These are phyloP conservation scores for Dryas octopetala DNA, from an alignment of 306 rosid genomes.

Conservation along the genomic window DNA sequence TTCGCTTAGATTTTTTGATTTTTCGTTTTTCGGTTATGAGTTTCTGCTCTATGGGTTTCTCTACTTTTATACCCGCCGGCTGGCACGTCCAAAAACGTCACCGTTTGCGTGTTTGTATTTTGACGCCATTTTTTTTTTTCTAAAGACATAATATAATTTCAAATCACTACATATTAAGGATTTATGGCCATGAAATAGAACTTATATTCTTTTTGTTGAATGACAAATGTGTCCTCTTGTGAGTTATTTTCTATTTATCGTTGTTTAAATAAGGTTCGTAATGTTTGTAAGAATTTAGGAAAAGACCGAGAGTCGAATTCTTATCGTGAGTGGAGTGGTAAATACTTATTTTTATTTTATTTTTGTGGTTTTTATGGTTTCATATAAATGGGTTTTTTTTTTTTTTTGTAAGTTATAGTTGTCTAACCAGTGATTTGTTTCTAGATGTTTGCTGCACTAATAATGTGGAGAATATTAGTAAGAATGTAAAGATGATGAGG, in stretches of 20 bases:
- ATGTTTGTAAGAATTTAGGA: background rate
- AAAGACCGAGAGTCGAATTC: background rate
- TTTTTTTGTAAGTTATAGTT: background rate
- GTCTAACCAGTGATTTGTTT: background rate
- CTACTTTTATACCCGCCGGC: slow-evolving; percentile 6
- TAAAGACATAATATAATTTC: background rate
- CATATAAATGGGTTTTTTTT: background rate
- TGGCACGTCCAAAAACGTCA: slow-evolving; percentile 8
- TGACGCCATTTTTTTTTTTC: background rate
- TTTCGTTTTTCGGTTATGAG: background rate
- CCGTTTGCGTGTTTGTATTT: background rate
- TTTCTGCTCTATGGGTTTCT: background rate
- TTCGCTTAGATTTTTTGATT: background rate
- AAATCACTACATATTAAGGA: background rate
- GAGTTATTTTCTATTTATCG: background rate
- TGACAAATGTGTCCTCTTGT: background rate
- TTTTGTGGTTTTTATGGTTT: background rate
- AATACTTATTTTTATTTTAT: background rate
- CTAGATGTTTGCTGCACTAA: background rate
- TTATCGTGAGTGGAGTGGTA: background rate
- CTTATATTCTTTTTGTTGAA: background rate
- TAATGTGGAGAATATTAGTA: background rate
- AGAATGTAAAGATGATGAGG: slow-evolving; percentile 59
- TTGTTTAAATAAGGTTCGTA: background rate
- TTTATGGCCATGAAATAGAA: background rate